A percentile compares a stretch with the other conserved stretches of the same genome.
Conservation (phyloP, 2,329 filamentous ascomycete species). For the Cercospora zeina region DNA sequence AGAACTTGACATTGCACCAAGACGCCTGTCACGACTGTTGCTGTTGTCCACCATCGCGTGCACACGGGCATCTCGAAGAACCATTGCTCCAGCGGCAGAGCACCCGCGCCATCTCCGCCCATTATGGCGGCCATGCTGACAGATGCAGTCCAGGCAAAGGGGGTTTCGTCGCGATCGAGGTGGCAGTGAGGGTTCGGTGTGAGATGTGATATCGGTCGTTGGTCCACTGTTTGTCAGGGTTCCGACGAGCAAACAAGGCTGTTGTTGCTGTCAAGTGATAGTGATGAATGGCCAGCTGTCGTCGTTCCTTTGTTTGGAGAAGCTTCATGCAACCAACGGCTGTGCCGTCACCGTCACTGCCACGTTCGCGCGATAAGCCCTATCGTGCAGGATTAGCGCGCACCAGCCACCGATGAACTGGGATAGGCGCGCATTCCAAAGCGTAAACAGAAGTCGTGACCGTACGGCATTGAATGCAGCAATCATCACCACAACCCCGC, state of each 20-base stretch:
- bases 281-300: constrained; percentile 9
- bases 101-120: constrained; percentile 50
- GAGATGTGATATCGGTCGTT: background rate
- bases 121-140: constrained; percentile 49
- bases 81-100: constrained; percentile 90
- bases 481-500: background rate
- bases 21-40: constrained; percentile 81
- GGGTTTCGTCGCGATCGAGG: background rate
- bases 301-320: constrained; percentile 8
- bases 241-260: background rate
- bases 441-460: constrained; percentile 16
- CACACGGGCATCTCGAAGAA: constrained; percentile 98
- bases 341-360: background rate
- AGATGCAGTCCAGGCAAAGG: background rate
- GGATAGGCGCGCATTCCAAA: constrained; percentile 15
- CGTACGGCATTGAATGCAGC: background rate
- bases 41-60: constrained; percentile 95
- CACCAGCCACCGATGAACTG: constrained; percentile 5
- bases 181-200: background rate
- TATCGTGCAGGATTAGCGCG: constrained; percentile 6
- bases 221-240: too few species aligned
- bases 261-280: background rate
- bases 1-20: constrained; percentile 91
- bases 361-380: constrained; percentile 3
- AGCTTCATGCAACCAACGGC: background rate